These are phyloP conservation scores for Mucor circinelloides DNA, from an alignment of 371 early-diverging fungal species.

Conservation along the genomic window DNA sequence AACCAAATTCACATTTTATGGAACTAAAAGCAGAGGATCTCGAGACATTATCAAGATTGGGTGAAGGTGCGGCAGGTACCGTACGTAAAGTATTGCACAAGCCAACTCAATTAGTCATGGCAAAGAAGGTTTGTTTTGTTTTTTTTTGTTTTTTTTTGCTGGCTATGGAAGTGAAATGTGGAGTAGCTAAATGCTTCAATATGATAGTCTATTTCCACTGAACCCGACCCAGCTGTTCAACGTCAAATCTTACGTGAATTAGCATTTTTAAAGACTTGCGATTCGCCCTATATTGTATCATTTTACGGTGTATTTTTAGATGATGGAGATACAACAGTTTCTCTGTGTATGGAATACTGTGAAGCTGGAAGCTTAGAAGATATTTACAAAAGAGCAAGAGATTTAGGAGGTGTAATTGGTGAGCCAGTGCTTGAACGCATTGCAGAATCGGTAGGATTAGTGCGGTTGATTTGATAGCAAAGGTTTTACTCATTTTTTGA, in stretches of 20 bases:
- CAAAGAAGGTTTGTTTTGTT: conserved; percentile 84
- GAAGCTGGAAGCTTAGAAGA: conserved; percentile 83
- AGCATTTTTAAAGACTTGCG: conserved; percentile 84
- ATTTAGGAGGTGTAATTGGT: conserved; percentile 68
- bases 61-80: conserved; percentile 94
- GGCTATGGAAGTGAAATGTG: neutral
- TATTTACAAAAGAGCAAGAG: conserved; percentile 73
- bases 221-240: conserved; percentile 72
- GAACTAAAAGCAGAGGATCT: conserved; percentile 64
- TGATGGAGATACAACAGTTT: conserved; percentile 83
- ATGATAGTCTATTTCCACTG: conserved; percentile 63
- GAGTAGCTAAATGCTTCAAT: neutral
- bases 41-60: conserved; percentile 69
- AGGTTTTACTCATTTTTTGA: neutral
- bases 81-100: conserved; percentile 84
- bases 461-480: neutral
- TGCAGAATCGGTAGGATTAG: conserved; percentile 65
- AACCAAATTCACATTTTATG: conserved; percentile 30
- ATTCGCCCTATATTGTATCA: conserved; percentile 90
- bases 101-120: conserved; percentile 87
- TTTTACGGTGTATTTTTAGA: conserved; percentile 94
- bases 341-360: conserved; percentile 95
- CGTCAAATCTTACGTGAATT: conserved; percentile 92
- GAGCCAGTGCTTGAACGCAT: conserved; percentile 82
- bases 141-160: no score